Evolutionary conservation across 352 stramenopile genomes (phyloP).

Genomic region (Bremia lactucae): DNA sequence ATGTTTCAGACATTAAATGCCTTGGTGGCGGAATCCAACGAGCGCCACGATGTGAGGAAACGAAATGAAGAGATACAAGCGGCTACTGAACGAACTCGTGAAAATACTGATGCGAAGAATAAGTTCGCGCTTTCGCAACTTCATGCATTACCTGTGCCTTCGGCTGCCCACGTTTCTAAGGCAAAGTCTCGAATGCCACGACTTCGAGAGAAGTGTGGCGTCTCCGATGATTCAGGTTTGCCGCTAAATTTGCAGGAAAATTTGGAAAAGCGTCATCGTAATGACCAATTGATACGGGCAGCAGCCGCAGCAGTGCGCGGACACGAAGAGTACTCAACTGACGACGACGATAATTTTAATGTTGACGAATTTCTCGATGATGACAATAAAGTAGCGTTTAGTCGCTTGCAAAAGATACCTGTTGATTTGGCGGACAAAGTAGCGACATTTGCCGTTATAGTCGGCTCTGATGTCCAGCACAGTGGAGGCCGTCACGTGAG

Average conservation of each 20-base stretch:
- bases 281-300: slow-evolving; percentile 8
- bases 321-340: slow-evolving; percentile 24
- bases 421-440: slow-evolving; percentile 54
- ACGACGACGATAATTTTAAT: slow-evolving; percentile 45
- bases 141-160: slow-evolving; percentile 20
- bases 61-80: slow-evolving; percentile 22
- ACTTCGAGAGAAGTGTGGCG: slow-evolving; percentile 9
- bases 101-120: slow-evolving; percentile 13
- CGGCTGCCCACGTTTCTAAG: slow-evolving; percentile 25
- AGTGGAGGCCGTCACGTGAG: slow-evolving; percentile 41
- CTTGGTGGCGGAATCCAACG: slow-evolving; percentile 61
- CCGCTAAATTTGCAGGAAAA: slow-evolving; percentile 5
- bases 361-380: slow-evolving; percentile 34
- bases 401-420: slow-evolving; percentile 61
- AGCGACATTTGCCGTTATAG: slow-evolving; percentile 59
- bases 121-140: slow-evolving; percentile 5
- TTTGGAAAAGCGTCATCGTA: slow-evolving; percentile 10
- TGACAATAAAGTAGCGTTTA: slow-evolving; percentile 74
- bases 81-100: slow-evolving; percentile 21
- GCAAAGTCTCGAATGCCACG: slow-evolving; percentile 24
- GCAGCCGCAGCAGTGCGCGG: slow-evolving; percentile 15
- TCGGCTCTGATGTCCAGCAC: slow-evolving; percentile 55
- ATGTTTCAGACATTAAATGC: slow-evolving; percentile 85
- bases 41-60: slow-evolving; percentile 51
- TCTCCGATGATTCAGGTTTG: slow-evolving; percentile 16